These are phyloP conservation scores for Dactylis glomerata DNA, from an alignment of 176 grass and related monocot species.

Conservation along the genomic window DNA sequence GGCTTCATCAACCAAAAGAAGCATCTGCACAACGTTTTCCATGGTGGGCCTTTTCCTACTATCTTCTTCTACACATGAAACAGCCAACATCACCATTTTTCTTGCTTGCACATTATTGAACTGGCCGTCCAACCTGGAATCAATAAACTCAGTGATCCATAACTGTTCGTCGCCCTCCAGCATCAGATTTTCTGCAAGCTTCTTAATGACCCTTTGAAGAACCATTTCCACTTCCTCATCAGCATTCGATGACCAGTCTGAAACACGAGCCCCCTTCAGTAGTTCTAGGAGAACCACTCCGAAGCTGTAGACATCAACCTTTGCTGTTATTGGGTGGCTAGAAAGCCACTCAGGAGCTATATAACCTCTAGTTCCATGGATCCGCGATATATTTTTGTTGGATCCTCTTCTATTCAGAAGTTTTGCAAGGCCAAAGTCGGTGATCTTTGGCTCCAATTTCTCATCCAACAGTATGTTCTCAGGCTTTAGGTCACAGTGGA, in stretches of 20 bases:
- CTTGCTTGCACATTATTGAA: conserved; percentile 38
- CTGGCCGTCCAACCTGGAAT: conserved; percentile 24
- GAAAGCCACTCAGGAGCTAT: conserved; percentile 46
- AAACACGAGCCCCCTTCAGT: conserved; percentile 33
- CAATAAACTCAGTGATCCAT: conserved; percentile 34
- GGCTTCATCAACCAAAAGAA: conserved; percentile 41
- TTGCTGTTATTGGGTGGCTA: conserved; percentile 46
- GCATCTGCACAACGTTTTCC: conserved; percentile 28
- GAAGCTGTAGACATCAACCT: no score
- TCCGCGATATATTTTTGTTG: conserved; percentile 9
- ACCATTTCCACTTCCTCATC: conserved; percentile 10
- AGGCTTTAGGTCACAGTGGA: conserved; percentile 32
- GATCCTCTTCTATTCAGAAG: conserved; percentile 27
- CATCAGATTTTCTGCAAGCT: conserved; percentile 24
- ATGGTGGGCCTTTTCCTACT: conserved; percentile 41
- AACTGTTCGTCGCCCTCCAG: background rate
- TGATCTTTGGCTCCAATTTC: conserved; percentile 31
- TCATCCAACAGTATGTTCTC: conserved; percentile 32
- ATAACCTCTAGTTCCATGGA: conserved; percentile 53
- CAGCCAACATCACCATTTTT: conserved; percentile 26
- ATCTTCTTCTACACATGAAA: conserved; percentile 38
- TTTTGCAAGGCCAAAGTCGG: conserved; percentile 40
- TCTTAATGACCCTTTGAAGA: background rate
- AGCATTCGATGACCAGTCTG: conserved; percentile 9
- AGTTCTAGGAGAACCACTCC: conserved; percentile 59